Percentiles rank a stretch among this genome's conserved stretches.
Conservation (phyloP, 2,329 filamentous ascomycete genomes). For the Fusarium solani-melongenae region DNA sequence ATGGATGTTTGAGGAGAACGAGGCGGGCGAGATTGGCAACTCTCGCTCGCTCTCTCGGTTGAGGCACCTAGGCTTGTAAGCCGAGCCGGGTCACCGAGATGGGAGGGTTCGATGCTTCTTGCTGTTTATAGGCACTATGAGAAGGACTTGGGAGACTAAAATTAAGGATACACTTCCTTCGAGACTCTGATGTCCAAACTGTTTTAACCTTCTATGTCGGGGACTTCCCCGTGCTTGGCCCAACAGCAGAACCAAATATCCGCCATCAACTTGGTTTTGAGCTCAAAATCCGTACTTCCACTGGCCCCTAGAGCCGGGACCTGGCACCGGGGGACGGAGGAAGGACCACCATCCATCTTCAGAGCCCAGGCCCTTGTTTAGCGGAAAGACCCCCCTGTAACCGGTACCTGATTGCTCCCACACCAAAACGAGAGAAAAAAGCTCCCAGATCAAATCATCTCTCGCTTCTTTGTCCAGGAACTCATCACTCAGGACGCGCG, state of each 20-base stretch:
- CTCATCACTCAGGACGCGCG: constrained; percentile 13
- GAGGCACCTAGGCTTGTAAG: constrained; percentile 1
- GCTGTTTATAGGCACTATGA: too few species aligned
- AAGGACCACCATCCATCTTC: constrained; percentile 20
- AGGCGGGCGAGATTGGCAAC: constrained; percentile 30
- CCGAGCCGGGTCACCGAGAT: constrained; percentile 7
- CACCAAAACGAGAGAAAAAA: constrained; percentile 21
- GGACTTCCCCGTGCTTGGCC: background rate
- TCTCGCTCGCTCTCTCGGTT: constrained; percentile 1
- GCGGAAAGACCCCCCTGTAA: constrained; percentile 37
- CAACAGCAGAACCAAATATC: background rate
- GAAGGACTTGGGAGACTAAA: background rate
- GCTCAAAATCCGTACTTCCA: constrained; percentile 27
- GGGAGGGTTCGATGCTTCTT: background rate
- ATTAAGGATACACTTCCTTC: background rate
- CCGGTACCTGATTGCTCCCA: constrained; percentile 43
- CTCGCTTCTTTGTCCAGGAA: constrained; percentile 36
- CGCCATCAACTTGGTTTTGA: background rate
- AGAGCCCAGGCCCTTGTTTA: constrained; percentile 32
- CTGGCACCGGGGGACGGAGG: constrained; percentile 34
- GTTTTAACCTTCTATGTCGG: background rate
- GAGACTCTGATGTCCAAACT: background rate
- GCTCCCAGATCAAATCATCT: constrained; percentile 30
- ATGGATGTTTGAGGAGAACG: background rate
- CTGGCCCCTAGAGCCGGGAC: constrained; percentile 34